These are phyloP conservation scores for Henningerozyma blattae DNA, from an alignment of 805 yeast species.

Conservation along the genomic window DNA sequence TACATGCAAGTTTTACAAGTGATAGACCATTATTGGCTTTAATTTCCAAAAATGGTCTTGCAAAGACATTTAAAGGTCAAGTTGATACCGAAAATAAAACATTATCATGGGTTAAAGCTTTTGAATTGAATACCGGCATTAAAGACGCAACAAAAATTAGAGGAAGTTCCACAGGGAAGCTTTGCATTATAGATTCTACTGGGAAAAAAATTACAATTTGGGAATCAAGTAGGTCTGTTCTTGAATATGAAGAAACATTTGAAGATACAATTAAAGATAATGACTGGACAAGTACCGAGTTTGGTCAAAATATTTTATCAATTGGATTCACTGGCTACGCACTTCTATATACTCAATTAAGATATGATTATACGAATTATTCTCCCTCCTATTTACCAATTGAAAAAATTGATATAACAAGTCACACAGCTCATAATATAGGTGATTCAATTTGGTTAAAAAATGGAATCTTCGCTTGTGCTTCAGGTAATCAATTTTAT, in stretches of 20 bases:
- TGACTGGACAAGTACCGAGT: slow-evolving; percentile 74
- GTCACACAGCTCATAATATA: slow-evolving; percentile 65
- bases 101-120: slow-evolving; percentile 42
- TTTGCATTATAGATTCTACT: slow-evolving; percentile 56
- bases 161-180: slow-evolving; percentile 65
- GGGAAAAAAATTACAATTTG: slow-evolving; percentile 54
- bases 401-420: slow-evolving; percentile 56
- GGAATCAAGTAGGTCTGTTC: slow-evolving; percentile 57
- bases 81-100: slow-evolving; percentile 12
- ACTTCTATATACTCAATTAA: slow-evolving; percentile 61
- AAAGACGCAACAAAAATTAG: slow-evolving; percentile 39
- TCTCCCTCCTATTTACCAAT: slow-evolving; percentile 70
- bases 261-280: slow-evolving; percentile 45
- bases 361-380: slow-evolving; percentile 80
- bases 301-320: slow-evolving; percentile 60
- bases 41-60: slow-evolving; percentile 39
- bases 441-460: slow-evolving; percentile 86
- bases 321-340: slow-evolving; percentile 63
- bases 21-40: slow-evolving; percentile 40
- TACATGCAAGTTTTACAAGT: slow-evolving; percentile 27
- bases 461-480: slow-evolving; percentile 69
- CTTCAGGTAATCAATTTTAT: slow-evolving; percentile 82
- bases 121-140: slow-evolving; percentile 44
- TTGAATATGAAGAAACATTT: slow-evolving; percentile 45
- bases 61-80: slow-evolving; percentile 35